phyloP scores from a whole-genome alignment of 768 basidiomycete genomes.

The Russula foetens region DNA sequence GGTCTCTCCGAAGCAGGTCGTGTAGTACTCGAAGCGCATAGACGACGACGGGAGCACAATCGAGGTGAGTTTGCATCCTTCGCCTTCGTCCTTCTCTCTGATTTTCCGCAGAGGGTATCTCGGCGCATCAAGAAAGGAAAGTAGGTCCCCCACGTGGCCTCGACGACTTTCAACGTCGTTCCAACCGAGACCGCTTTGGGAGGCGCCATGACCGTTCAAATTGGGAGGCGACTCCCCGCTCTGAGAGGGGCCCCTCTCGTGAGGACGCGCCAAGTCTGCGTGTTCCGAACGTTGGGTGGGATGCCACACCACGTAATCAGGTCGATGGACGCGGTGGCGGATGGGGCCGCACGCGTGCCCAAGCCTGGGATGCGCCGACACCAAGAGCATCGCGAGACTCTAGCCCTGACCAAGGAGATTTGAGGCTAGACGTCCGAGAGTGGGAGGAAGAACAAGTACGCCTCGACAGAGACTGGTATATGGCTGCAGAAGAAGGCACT shows the following conservation, averaged over 20 bases:
- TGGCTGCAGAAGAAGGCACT: slow-evolving; percentile 79
- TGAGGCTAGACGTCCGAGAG: slow-evolving; percentile 69
- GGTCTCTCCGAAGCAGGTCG: slow-evolving; percentile 76
- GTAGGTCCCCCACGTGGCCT: slow-evolving; percentile 65
- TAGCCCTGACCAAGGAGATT: slow-evolving; percentile 58
- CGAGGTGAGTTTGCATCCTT: slow-evolving; percentile 36
- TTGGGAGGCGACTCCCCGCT: slow-evolving; percentile 59
- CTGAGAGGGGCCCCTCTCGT: slow-evolving; percentile 37
- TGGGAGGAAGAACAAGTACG: slow-evolving; percentile 97
- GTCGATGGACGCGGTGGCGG: slow-evolving; percentile 49
- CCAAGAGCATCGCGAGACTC: slow-evolving; percentile 58
- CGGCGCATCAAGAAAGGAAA: slow-evolving; percentile 46
- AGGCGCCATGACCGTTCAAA: slow-evolving; percentile 24
- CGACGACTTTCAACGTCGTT: slow-evolving; percentile 89
- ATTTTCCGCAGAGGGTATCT: slow-evolving; percentile 54
- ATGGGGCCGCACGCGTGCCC: slow-evolving; percentile 49
- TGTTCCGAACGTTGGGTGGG: slow-evolving; percentile 90
- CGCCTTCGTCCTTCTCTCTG: not conserved
- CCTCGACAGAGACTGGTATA: slow-evolving; percentile 95
- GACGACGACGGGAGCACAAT: slow-evolving; percentile 60
- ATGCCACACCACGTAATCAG: slow-evolving; percentile 71
- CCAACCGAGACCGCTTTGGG: slow-evolving; percentile 57
- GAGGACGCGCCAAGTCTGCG: slow-evolving; percentile 76
- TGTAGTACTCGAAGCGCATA: slow-evolving; percentile 67
- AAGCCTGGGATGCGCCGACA: slow-evolving; percentile 79